Conservation (phyloP, 2,329 filamentous ascomycete genomes). For the Fusarium odoratissimum region DNA sequence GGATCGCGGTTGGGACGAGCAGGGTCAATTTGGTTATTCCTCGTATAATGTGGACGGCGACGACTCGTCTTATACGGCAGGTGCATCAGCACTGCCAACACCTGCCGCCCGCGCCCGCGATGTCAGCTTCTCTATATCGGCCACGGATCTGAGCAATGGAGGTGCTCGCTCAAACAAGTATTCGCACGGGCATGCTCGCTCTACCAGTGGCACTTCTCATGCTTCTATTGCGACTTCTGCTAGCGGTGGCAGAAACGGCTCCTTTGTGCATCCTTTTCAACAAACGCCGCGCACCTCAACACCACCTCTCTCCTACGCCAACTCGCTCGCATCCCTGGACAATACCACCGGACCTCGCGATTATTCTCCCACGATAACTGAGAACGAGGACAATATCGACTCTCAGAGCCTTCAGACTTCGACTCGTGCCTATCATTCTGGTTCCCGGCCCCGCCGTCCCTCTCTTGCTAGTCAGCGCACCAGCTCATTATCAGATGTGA, state of each 20-base stretch:
- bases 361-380: conserved; percentile 66
- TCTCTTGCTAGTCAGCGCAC: conserved; percentile 51
- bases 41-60: conserved; percentile 46
- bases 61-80: conserved; percentile 41
- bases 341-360: conserved; percentile 57
- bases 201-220: conserved; percentile 69
- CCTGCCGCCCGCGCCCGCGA: conserved; percentile 50
- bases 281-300: conserved; percentile 72
- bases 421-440: conserved; percentile 35
- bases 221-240: conserved; percentile 66
- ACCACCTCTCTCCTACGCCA: conserved; percentile 68
- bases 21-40: conserved; percentile 51
- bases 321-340: conserved; percentile 65
- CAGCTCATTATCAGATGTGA: conserved; percentile 50
- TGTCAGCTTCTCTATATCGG: conserved; percentile 59
- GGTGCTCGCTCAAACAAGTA: conserved; percentile 54
- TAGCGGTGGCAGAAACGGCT: conserved; percentile 62
- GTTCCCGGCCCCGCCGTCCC: conserved; percentile 45
- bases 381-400: conserved; percentile 60
- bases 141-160: conserved; percentile 48
- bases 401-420: conserved; percentile 31
- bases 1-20: conserved; percentile 69
- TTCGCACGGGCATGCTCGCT: conserved; percentile 68
- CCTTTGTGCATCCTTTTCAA: conserved; percentile 73
- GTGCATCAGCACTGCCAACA: conserved; percentile 38